Evolutionary conservation across 805 yeast genomes (phyloP).

Genomic region (Kockiozyma suomiensis): DNA sequence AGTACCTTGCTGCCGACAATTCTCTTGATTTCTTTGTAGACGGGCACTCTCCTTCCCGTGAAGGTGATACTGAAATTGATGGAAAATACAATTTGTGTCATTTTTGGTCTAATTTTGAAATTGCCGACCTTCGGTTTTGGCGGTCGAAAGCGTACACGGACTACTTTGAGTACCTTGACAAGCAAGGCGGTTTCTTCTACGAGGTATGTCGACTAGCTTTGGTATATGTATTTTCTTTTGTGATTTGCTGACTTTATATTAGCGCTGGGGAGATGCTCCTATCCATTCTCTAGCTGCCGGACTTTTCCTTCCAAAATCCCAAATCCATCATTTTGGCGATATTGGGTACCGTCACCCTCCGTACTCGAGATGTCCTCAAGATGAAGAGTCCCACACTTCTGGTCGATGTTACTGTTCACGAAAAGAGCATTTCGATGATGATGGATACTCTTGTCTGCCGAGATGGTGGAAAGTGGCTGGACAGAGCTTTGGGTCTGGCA

Average conservation of each 20-base stretch:
- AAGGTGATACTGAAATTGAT: constrained; percentile 54
- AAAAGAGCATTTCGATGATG: constrained; percentile 31
- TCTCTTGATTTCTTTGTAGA: constrained; percentile 60
- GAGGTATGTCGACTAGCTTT: constrained; percentile 47
- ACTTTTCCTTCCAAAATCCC: constrained; percentile 55
- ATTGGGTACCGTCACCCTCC: constrained; percentile 57
- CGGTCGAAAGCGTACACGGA: constrained; percentile 66
- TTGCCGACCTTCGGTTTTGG: constrained; percentile 75
- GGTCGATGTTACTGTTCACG: constrained; percentile 33
- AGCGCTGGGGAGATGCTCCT: constrained; percentile 95
- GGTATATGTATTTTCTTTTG: constrained; percentile 38
- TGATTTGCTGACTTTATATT: constrained; percentile 55
- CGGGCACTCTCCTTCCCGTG: constrained; percentile 49
- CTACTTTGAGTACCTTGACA: constrained; percentile 69
- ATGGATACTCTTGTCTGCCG: constrained; percentile 33
- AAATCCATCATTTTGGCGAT: constrained; percentile 71
- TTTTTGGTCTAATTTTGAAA: constrained; percentile 85
- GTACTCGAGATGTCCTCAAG: constrained; percentile 35
- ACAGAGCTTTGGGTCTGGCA: constrained; percentile 22
- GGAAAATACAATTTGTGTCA: constrained; percentile 79
- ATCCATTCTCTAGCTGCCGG: constrained; percentile 80
- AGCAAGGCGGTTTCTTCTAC: constrained; percentile 80
- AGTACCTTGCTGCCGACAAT: constrained; percentile 65
- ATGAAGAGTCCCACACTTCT: constrained; percentile 24
- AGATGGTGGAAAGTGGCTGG: constrained; percentile 36